Evolutionary conservation across 2,329 filamentous ascomycete species (phyloP).

Genomic region (Dichotomopilus funicola): DNA sequence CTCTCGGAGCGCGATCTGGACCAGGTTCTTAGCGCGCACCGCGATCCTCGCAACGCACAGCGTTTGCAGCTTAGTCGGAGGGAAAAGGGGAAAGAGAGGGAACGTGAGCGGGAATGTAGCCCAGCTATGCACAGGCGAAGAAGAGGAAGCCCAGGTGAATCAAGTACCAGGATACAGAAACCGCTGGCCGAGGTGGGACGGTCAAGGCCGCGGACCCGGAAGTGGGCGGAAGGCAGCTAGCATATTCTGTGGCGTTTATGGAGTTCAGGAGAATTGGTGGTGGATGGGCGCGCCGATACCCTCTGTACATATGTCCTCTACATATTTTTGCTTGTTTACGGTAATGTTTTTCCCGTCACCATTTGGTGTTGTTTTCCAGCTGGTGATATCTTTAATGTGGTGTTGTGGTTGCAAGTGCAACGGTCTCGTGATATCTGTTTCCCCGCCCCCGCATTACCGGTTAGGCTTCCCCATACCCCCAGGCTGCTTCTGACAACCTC

Average conservation of each 20-base stretch:
- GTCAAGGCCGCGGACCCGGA: slow-evolving; percentile 37
- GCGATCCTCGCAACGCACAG: slow-evolving; percentile 29
- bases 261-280: slow-evolving; percentile 21
- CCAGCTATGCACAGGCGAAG: slow-evolving; percentile 30
- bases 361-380: not conserved
- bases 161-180: slow-evolving; percentile 44
- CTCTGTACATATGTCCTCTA: slow-evolving; percentile 22
- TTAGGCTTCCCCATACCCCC: not conserved
- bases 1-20: slow-evolving; percentile 25
- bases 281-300: slow-evolving; percentile 20
- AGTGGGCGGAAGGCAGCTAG: slow-evolving; percentile 33
- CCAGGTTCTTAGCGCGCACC: slow-evolving; percentile 19
- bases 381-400: not conserved
- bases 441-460: not conserved
- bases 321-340: slow-evolving; percentile 16
- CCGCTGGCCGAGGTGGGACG: slow-evolving; percentile 35
- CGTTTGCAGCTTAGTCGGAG: slow-evolving; percentile 20
- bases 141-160: slow-evolving; percentile 40
- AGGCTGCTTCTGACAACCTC: not conserved
- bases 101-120: slow-evolving; percentile 26
- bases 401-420: not conserved
- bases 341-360: slow-evolving; percentile 12
- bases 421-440: not conserved
- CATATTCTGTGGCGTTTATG: slow-evolving; percentile 17
- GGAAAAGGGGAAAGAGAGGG: slow-evolving; percentile 11